Percentiles rank a stretch among this genome's conserved stretches.
These are phyloP conservation scores for Thelonectria discophora DNA, from an alignment of 2,329 filamentous ascomycete genomes.

Conservation along the genomic window DNA sequence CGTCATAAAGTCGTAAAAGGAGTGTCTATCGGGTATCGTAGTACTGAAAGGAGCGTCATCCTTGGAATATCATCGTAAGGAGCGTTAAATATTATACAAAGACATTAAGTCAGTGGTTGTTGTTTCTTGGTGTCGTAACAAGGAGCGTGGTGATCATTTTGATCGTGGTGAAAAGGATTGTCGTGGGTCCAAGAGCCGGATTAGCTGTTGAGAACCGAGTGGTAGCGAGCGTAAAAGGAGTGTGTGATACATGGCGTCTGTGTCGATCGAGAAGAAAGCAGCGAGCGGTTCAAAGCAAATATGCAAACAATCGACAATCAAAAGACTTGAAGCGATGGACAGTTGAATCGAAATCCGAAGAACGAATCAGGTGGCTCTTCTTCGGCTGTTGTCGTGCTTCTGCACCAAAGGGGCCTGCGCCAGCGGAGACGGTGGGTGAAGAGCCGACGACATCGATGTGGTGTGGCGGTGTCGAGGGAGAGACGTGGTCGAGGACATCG, in stretches of 20 bases:
- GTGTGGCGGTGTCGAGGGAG: slow-evolving; percentile 53
- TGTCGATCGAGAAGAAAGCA: slow-evolving; percentile 42
- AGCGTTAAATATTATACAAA: slow-evolving; percentile 45
- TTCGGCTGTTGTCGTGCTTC: slow-evolving; percentile 47
- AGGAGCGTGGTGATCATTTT: slow-evolving; percentile 45
- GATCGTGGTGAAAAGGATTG: slow-evolving; percentile 44
- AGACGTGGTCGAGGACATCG: slow-evolving; percentile 47
- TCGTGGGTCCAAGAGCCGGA: slow-evolving; percentile 5
- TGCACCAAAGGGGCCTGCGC: slow-evolving; percentile 45
- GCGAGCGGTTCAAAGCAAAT: slow-evolving; percentile 28
- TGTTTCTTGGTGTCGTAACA: slow-evolving; percentile 29
- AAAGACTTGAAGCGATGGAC: slow-evolving; percentile 30
- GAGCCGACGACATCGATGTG: slow-evolving; percentile 47
- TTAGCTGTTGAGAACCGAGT: slow-evolving; percentile 18
- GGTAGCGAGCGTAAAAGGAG: slow-evolving; percentile 50
- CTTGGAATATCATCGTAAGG: slow-evolving; percentile 45
- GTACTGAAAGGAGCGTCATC: slow-evolving; percentile 45
- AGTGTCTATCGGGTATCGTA: slow-evolving; percentile 50
- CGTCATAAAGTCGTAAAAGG: slow-evolving; percentile 50
- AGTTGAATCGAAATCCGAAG: slow-evolving; percentile 33
- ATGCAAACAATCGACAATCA: slow-evolving; percentile 28
- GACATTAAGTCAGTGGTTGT: slow-evolving; percentile 40
- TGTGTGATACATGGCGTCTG: slow-evolving; percentile 50
- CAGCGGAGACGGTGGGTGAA: slow-evolving; percentile 49
- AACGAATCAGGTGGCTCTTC: slow-evolving; percentile 42